Percentiles rank a stretch among this genome's conserved stretches.
Conservation (phyloP, 1,284 basidiomycete species). For the Chalciporus sp. region DNA sequence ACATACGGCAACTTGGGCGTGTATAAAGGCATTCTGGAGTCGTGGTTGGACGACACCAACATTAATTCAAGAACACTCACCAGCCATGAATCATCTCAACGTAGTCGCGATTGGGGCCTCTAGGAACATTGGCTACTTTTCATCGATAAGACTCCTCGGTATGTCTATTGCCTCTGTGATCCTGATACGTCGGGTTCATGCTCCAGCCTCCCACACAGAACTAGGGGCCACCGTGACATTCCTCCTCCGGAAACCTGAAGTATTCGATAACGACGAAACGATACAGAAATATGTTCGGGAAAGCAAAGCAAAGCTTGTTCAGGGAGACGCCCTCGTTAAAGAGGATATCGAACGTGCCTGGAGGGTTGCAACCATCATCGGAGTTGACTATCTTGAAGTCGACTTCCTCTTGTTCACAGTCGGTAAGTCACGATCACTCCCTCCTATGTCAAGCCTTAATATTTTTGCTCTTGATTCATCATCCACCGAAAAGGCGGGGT, state of each 20-base stretch:
- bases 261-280: slow-evolving; percentile 46
- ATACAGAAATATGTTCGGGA: slow-evolving; percentile 44
- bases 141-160: slow-evolving; percentile 55
- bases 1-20: too few relatives aligned
- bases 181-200: neutral
- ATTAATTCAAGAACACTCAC: neutral
- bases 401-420: slow-evolving; percentile 26
- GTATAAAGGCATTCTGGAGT: too few relatives aligned
- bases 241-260: slow-evolving; percentile 43
- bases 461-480: neutral
- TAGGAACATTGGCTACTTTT: slow-evolving; percentile 62
- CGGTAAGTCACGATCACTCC: slow-evolving; percentile 19
- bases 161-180: neutral
- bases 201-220: slow-evolving; percentile 28
- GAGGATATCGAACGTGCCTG: slow-evolving; percentile 49
- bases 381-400: slow-evolving; percentile 15
- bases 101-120: slow-evolving; percentile 61
- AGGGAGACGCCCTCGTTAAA: slow-evolving; percentile 50
- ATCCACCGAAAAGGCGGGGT: slow-evolving; percentile 15
- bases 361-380: slow-evolving; percentile 31
- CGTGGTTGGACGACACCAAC: too few relatives aligned
- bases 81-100: slow-evolving; percentile 31
- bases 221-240: slow-evolving; percentile 53
- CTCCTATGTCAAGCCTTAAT: neutral
- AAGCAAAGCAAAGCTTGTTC: slow-evolving; percentile 45